Evolutionary conservation across 75 land plant genomes (phyloP).

Genomic region (Cupressus sempervirens): DNA sequence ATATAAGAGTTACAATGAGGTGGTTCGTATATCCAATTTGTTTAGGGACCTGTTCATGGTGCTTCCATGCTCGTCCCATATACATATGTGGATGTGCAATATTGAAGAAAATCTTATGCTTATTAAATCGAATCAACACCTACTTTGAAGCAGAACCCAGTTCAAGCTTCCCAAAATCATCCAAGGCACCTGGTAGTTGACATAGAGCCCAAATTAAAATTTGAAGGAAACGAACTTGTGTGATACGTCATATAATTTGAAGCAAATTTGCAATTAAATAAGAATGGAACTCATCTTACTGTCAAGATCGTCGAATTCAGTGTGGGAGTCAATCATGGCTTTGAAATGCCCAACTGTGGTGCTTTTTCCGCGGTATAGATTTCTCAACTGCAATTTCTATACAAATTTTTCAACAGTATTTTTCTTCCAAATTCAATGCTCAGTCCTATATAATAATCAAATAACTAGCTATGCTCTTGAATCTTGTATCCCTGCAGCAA

Average conservation of each 20-base stretch:
- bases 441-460: background rate
- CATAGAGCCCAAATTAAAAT: background rate
- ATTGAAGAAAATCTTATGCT: background rate
- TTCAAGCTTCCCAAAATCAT: slow-evolving; percentile 66
- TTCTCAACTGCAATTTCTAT: too few relatives aligned
- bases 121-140: slow-evolving; percentile 4
- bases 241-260: background rate
- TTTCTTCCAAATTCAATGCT: background rate
- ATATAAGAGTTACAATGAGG: too few relatives aligned
- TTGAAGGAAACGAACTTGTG: background rate
- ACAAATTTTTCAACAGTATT: too few relatives aligned
- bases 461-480: too few relatives aligned
- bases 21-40: too few relatives aligned
- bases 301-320: slow-evolving; percentile 62
- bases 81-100: too few relatives aligned
- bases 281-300: slow-evolving; percentile 31
- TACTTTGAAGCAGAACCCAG: slow-evolving; percentile 38
- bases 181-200: slow-evolving; percentile 69
- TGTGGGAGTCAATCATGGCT: slow-evolving; percentile 27
- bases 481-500: too few relatives aligned
- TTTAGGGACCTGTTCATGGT: too few relatives aligned
- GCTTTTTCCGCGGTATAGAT: background rate
- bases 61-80: too few relatives aligned
- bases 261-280: slow-evolving; percentile 3
- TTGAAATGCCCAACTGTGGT: background rate